phyloP scores from a whole-genome alignment of 176 grass and related monocot genomes.

The Elymus sibiricus region DNA sequence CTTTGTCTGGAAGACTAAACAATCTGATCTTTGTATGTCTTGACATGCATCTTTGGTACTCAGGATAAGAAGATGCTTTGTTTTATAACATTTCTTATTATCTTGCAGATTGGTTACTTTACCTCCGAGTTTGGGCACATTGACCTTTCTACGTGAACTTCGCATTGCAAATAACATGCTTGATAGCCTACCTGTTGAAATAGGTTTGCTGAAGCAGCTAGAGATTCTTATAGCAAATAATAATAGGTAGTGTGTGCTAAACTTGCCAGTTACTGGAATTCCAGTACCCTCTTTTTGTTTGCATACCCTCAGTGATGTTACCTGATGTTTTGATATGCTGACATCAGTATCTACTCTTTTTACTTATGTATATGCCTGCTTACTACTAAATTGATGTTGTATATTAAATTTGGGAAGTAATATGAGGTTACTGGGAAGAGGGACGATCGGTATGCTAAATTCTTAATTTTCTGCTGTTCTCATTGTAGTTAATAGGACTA shows the following conservation, averaged over 20 bases:
- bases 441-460: background rate
- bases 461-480: background rate
- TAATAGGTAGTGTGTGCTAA: constrained; percentile 61
- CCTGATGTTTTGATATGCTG: background rate
- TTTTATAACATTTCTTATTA: background rate
- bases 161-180: constrained; percentile 74
- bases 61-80: constrained; percentile 1
- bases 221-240: constrained; percentile 74
- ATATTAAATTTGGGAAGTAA: background rate
- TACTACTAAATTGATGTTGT: constrained; percentile 1
- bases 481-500: background rate
- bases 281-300: background rate
- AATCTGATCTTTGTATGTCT: background rate
- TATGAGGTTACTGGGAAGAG: background rate
- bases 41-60: constrained; percentile 10
- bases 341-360: background rate
- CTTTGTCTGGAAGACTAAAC: background rate
- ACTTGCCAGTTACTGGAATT: constrained; percentile 18
- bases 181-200: constrained; percentile 63
- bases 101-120: constrained; percentile 74
- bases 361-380: background rate
- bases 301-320: constrained; percentile 13
- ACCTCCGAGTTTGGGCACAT: constrained; percentile 55
- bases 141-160: constrained; percentile 70
- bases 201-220: constrained; percentile 74